phyloP scores from a whole-genome alignment of 1,139 yeast species.

The Hyphopichia khmerensis region DNA sequence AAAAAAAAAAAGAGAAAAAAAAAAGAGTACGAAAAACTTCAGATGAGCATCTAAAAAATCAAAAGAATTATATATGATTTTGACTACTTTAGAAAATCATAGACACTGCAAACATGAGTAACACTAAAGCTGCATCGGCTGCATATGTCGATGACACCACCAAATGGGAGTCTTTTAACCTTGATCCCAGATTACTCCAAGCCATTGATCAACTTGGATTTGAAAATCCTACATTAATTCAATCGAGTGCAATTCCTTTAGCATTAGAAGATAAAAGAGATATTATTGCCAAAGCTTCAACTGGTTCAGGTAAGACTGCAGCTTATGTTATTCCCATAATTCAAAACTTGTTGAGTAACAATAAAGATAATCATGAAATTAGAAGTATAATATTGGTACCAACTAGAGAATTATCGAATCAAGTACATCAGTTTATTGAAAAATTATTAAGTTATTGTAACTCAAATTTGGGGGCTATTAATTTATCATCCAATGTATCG shows the following conservation, averaged over 20 bases:
- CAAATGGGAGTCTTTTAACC: conserved; percentile 67
- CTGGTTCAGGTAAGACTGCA: conserved; percentile 90
- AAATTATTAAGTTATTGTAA: conserved; percentile 72
- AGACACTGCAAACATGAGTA: conserved; percentile 4
- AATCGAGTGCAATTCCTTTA: conserved; percentile 86
- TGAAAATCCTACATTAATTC: conserved; percentile 84
- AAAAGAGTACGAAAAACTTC: neutral
- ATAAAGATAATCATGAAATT: conserved; percentile 26
- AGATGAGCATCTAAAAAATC: conserved; percentile 1
- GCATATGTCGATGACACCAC: conserved; percentile 69
- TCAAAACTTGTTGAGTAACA: conserved; percentile 55
- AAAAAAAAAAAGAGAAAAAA: neutral
- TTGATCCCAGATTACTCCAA: conserved; percentile 81
- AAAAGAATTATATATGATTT: too few species aligned
- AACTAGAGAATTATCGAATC: conserved; percentile 81
- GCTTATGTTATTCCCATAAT: conserved; percentile 81
- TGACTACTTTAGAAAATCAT: too few species aligned
- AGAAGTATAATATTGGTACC: conserved; percentile 74
- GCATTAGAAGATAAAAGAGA: conserved; percentile 87
- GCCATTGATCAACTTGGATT: conserved; percentile 83
- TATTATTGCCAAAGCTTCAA: conserved; percentile 82
- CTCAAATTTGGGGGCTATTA: conserved; percentile 62
- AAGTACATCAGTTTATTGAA: conserved; percentile 70
- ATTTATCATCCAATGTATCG: conserved; percentile 70
- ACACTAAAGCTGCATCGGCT: conserved; percentile 48